Base-by-base conservation (phyloP, 2,329 filamentous ascomycete species). In the Fusarium sp. region DNA sequence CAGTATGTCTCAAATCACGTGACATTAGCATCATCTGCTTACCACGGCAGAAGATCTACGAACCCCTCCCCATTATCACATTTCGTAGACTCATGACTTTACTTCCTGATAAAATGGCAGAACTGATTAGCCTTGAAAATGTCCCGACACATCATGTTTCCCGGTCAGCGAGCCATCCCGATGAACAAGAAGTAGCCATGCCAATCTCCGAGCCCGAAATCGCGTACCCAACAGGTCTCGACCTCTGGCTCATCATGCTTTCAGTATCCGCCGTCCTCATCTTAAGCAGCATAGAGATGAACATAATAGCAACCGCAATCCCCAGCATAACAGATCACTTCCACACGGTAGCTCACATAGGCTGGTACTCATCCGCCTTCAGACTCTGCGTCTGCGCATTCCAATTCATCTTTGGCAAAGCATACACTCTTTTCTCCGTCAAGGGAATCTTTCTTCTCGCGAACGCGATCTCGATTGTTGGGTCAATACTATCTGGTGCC, bases 401-500 rank as follows among this genome's bases (percentile, higher is more conserved):
- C 59, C 68, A 70, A 3, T 70, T 70, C 18, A 25, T 70, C 7
- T 70, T 67, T 1, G 68, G 68, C 2, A 70, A 67, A 30, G 55
- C 63, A 11, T 70, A 70, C 44, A 61, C 40, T 5, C 16, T 70
- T 0, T 70, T 70, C 16, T 65, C 67, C 0, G 30, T 58, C 4
- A 70, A 70, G 1, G 78, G 76, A 40, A 77, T 79, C 0, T 85
- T 82, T 49, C 72, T 85, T 1, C 58, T 72, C 2, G 77, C 82
- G 0, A 74, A 85, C 1, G 44, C 72, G 1, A 73, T 83, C 6
- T 85, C 85, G n/a, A 81, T 84, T 41, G 51, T 79, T 0, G 84
- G 85, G 1, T 83, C 80, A 1, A 52, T 85, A 0, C 75, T 87
- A 6, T 86, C 83, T 44, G 85, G 67, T 63, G 14, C 79, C 69